phyloP scores from a whole-genome alignment of 2,329 filamentous ascomycete species.

The Dactylellina parvicollis region DNA sequence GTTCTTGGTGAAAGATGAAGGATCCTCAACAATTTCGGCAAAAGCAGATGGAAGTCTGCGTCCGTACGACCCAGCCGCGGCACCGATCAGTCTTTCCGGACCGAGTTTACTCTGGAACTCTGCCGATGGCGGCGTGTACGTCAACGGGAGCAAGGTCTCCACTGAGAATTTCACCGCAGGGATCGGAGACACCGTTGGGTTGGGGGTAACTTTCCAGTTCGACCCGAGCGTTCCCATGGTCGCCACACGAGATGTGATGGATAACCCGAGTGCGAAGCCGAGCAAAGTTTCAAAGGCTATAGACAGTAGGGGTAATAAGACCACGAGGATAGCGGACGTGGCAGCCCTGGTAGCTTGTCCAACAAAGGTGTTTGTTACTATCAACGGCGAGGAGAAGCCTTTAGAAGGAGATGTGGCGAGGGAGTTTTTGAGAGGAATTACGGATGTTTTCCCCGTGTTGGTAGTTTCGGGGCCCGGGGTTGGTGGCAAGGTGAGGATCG shows the following conservation, averaged over 20 bases:
- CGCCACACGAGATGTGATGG: constrained; percentile 37
- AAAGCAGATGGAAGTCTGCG: constrained; percentile 28
- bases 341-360: constrained; percentile 37
- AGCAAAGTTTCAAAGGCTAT: constrained; percentile 38
- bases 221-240: constrained; percentile 41
- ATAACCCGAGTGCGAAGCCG: constrained; percentile 37
- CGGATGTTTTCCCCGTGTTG: constrained; percentile 46
- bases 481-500: constrained; percentile 42
- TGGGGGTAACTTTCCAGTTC: constrained; percentile 43
- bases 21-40: constrained; percentile 23
- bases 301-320: constrained; percentile 42
- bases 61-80: constrained; percentile 4
- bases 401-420: constrained; percentile 26
- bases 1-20: constrained; percentile 39
- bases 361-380: constrained; percentile 36
- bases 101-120: constrained; percentile 46
- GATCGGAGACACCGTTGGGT: constrained; percentile 31
- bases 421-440: constrained; percentile 19
- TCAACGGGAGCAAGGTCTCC: constrained; percentile 18
- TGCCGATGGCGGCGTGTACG: constrained; percentile 33
- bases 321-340: constrained; percentile 33
- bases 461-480: constrained; percentile 43
- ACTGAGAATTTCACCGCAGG: constrained; percentile 9
- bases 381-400: constrained; percentile 39
- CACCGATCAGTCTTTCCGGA: constrained; percentile 34